Base-by-base conservation (phyloP, 768 basidiomycete species). In the Hygrophorus pudorinus region DNA sequence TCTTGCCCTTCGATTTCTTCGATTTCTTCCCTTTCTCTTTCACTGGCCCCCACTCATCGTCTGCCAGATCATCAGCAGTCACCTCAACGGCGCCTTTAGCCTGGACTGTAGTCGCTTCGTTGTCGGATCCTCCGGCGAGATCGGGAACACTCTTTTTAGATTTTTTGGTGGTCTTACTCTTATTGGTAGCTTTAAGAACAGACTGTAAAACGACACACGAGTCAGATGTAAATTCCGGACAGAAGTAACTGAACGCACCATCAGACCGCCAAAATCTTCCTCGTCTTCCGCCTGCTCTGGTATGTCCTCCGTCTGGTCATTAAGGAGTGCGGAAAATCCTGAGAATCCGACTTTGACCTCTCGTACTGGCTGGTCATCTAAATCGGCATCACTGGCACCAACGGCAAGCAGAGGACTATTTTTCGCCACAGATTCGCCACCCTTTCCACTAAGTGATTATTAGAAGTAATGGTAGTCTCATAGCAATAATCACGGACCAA, bases 181-280 rank as follows among this genome's bases (percentile, higher is more conserved):
- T 76, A 5, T 56, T 47, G 4, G 67, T 67, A 14, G 79, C 76
- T 55, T 81, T 81, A 48, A 86, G 67, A 12, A 69, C 67, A 38
- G 82, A 82, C 84, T 86, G 55, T 30, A 28, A 31, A 45, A 41
- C 2, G 18, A 43, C 2, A 20, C 12, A 34, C 14, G 4, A 43
- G 20, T 38, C 44, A 18, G 38, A 51, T 41, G 18, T 38, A 41
- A 37, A 38, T 43, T 47, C 33, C n/a, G 46, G 31, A 50, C 29
- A 11, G 18, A 50, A 29, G 38, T 38, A 43, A 48, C 47, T 28
- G 38, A 21, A 55, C 74, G 36, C 54, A 84, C 85, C 85, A 86
- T 85, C 32, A 87, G 65, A 34, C 84, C 84, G 33, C 85, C 84
- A 49, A 75, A 82, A 51, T 80, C 79, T 47, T 75, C 76, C 28